Percentiles rank a stretch among this genome's conserved stretches.
These are phyloP conservation scores for Neovahlkampfia damariscottae DNA, from an alignment of 78 protist genomes.

Conservation along the genomic window DNA sequence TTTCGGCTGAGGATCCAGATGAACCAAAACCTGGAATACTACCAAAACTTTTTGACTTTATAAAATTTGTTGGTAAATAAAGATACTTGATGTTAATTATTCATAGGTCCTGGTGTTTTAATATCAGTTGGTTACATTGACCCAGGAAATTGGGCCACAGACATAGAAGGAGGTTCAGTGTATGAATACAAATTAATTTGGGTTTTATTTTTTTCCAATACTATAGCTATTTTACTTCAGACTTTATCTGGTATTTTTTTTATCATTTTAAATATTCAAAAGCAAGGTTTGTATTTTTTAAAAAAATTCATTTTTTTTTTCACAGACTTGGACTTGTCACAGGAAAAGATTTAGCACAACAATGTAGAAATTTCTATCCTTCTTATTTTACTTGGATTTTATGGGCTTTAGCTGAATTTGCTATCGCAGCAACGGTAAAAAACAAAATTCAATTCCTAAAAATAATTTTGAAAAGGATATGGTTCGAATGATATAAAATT, in stretches of 20 bases:
- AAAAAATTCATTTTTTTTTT: no score
- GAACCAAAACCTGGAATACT: no score
- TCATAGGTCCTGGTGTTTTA: slow-evolving; percentile 28
- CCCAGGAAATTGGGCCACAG: slow-evolving; percentile 22
- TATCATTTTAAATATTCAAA: no score
- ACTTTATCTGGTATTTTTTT: slow-evolving; percentile 35
- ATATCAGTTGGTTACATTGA: slow-evolving; percentile 26
- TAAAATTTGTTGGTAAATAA: slow-evolving; percentile 1
- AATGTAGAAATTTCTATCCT: slow-evolving; percentile 53
- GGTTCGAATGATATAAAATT: no score
- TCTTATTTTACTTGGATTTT: slow-evolving; percentile 18
- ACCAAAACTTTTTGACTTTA: background rate
- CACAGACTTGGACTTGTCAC: slow-evolving; percentile 69
- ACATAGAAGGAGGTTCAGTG: slow-evolving; percentile 25
- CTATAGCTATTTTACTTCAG: slow-evolving; percentile 53
- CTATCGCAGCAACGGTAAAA: slow-evolving; percentile 69
- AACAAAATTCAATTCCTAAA: no score
- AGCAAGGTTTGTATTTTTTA: no score
- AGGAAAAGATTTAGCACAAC: slow-evolving; percentile 44
- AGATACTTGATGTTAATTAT: no score
- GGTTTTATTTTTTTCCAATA: slow-evolving; percentile 60
- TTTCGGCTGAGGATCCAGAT: no score
- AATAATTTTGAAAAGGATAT: no score
- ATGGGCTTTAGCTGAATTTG: slow-evolving; percentile 68
- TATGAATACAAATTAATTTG: slow-evolving; percentile 56